Percentiles rank a stretch among this genome's conserved stretches.
These are phyloP conservation scores for Candida fluviatilis DNA, from an alignment of 805 yeast species.

Conservation along the genomic window DNA sequence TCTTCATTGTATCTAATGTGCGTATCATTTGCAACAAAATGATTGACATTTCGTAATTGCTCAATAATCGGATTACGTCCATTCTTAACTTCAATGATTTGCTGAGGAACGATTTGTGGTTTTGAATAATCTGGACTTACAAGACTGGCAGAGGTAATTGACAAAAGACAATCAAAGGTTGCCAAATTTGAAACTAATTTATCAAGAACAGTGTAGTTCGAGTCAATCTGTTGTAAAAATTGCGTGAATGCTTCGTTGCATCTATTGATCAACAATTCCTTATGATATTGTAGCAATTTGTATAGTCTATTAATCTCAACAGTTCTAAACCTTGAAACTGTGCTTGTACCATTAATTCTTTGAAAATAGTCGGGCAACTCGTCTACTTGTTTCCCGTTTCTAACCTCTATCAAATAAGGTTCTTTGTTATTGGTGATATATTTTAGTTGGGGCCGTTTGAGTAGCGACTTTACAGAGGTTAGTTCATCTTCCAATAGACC, in stretches of 20 bases:
- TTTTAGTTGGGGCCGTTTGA: conserved; percentile 55
- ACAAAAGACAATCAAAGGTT: conserved; percentile 59
- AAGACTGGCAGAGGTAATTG: conserved; percentile 59
- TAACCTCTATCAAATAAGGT: conserved; percentile 72
- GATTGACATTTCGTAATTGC: conserved; percentile 28
- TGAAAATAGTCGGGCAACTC: conserved; percentile 73
- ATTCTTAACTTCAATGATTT: conserved; percentile 43
- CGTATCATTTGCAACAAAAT: conserved; percentile 67
- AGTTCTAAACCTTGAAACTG: conserved; percentile 69
- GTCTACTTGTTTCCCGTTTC: conserved; percentile 50
- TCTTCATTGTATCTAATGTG: conserved; percentile 42
- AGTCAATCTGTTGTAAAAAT: conserved; percentile 35
- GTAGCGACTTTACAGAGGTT: conserved; percentile 33
- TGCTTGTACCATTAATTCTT: conserved; percentile 63
- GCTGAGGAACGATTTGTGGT: conserved; percentile 47
- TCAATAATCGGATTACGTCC: conserved; percentile 71
- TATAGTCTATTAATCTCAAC: conserved; percentile 52
- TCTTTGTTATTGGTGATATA: conserved; percentile 58
- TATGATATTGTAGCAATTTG: conserved; percentile 53
- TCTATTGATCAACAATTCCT: conserved; percentile 46
- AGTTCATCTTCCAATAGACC: conserved; percentile 50
- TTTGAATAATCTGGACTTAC: conserved; percentile 39
- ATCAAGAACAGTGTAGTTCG: conserved; percentile 30
- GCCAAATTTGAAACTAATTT: conserved; percentile 47
- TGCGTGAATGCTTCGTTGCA: conserved; percentile 45